A percentile compares a stretch with the other conserved stretches of the same genome.
phyloP scores from a whole-genome alignment of 768 basidiomycete genomes.

The Collybiopsis luxurians region DNA sequence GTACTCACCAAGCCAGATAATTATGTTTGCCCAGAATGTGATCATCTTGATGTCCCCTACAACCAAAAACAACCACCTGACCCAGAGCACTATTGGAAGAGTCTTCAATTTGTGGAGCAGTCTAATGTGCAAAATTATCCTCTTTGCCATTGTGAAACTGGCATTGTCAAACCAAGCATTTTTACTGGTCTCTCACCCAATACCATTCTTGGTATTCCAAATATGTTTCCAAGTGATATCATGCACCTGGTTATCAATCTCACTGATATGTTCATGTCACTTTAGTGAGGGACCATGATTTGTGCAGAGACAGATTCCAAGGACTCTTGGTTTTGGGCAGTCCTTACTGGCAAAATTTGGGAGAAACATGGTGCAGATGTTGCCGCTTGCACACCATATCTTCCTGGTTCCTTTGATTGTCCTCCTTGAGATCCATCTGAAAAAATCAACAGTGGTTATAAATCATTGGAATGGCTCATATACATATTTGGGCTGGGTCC shows the following conservation, averaged over 20 bases:
- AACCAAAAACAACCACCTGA: neutral
- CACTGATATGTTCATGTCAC: slow-evolving; percentile 22
- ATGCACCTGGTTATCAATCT: slow-evolving; percentile 26
- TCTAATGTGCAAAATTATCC: slow-evolving; percentile 4
- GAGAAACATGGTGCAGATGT: slow-evolving; percentile 23
- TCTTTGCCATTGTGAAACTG: slow-evolving; percentile 4
- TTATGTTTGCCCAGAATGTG: slow-evolving; percentile 16
- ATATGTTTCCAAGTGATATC: slow-evolving; percentile 13
- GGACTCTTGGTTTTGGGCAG: slow-evolving; percentile 16
- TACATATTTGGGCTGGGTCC: slow-evolving; percentile 13
- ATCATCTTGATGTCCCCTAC: slow-evolving; percentile 16
- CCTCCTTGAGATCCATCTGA: slow-evolving; percentile 28
- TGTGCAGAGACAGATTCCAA: slow-evolving; percentile 5
- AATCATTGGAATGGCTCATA: slow-evolving; percentile 12
- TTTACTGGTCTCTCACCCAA: slow-evolving; percentile 11
- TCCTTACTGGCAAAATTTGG: slow-evolving; percentile 16
- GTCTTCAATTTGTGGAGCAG: neutral
- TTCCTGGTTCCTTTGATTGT: slow-evolving; percentile 28
- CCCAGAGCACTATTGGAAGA: neutral
- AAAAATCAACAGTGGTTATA: slow-evolving; percentile 24
- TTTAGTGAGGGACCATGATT: slow-evolving; percentile 19
- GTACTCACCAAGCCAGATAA: slow-evolving; percentile 16
- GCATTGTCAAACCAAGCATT: slow-evolving; percentile 17
- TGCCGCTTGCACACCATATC: slow-evolving; percentile 13
- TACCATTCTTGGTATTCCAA: slow-evolving; percentile 9